These are phyloP conservation scores for Stephania japonica DNA, from an alignment of 164 flowering plant species.

Conservation along the genomic window DNA sequence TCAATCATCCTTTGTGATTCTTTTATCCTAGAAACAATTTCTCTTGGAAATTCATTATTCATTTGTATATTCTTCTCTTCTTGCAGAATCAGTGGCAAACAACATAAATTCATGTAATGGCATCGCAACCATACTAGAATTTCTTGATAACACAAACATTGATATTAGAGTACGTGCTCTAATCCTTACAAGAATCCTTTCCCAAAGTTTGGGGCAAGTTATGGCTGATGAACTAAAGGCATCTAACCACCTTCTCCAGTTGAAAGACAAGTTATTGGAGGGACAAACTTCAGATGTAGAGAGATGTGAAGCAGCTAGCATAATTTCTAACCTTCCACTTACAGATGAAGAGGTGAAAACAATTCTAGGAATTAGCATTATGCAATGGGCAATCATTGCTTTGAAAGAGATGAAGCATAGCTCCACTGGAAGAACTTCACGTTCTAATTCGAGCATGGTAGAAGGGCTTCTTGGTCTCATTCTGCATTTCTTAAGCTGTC, in stretches of 20 bases:
- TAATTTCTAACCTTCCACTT: constrained; percentile 49
- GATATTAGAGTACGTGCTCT: constrained; percentile 37
- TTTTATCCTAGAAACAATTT: neutral
- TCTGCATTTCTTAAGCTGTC: constrained; percentile 34
- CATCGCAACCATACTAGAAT: constrained; percentile 25
- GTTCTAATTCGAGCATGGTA: constrained; percentile 26
- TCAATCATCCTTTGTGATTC: neutral
- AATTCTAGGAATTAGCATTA: constrained; percentile 31
- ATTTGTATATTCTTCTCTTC: constrained; percentile 5
- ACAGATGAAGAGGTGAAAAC: constrained; percentile 41
- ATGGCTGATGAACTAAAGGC: constrained; percentile 31
- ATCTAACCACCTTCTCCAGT: constrained; percentile 26
- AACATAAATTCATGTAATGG: constrained; percentile 42
- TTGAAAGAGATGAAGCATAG: constrained; percentile 27
- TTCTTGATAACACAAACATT: constrained; percentile 39
- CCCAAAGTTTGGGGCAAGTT: constrained; percentile 36
- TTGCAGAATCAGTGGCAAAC: constrained; percentile 41
- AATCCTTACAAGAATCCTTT: constrained; percentile 38
- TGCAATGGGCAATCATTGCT: constrained; percentile 32
- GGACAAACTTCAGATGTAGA: constrained; percentile 26
- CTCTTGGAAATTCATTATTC: neutral
- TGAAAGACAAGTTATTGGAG: constrained; percentile 37
- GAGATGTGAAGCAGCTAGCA: constrained; percentile 46
- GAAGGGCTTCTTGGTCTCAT: constrained; percentile 60
- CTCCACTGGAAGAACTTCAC: constrained; percentile 21